These are phyloP conservation scores for Cystobasidium pallidum DNA, from an alignment of 1,284 basidiomycete genomes.

Conservation along the genomic window DNA sequence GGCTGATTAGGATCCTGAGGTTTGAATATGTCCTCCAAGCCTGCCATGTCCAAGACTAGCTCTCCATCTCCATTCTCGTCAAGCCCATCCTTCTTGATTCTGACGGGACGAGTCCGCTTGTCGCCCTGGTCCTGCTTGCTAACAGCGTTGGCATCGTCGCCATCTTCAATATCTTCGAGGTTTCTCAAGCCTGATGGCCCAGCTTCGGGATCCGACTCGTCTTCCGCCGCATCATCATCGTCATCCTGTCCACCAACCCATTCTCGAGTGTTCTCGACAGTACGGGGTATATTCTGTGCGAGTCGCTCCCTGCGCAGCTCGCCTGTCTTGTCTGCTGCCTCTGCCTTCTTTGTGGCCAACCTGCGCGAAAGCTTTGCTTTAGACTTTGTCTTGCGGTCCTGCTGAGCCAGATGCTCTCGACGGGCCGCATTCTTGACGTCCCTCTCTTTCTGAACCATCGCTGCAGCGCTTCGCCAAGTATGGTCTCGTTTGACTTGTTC, in stretches of 20 bases:
- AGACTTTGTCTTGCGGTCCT: slow-evolving; percentile 36
- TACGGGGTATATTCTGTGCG: slow-evolving; percentile 62
- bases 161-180: slow-evolving; percentile 70
- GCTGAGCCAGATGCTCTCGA: slow-evolving; percentile 39
- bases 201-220: slow-evolving; percentile 50
- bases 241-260: slow-evolving; percentile 65
- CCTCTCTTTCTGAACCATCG: slow-evolving; percentile 16
- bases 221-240: slow-evolving; percentile 20
- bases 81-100: slow-evolving; percentile 51
- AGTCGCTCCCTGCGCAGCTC: slow-evolving; percentile 31
- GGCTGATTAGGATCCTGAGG: slow-evolving; percentile 61
- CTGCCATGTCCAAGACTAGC: slow-evolving; percentile 51
- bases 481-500: too few species aligned
- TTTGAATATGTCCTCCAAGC: slow-evolving; percentile 53
- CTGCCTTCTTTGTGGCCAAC: slow-evolving; percentile 46
- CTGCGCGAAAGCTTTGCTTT: slow-evolving; percentile 42
- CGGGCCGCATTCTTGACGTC: slow-evolving; percentile 42
- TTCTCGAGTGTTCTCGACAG: slow-evolving; percentile 90
- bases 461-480: background rate
- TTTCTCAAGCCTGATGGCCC: slow-evolving; percentile 62
- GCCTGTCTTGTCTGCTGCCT: slow-evolving; percentile 37
- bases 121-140: slow-evolving; percentile 42
- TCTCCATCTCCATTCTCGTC: slow-evolving; percentile 49
- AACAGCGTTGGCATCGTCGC: slow-evolving; percentile 61
- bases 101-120: slow-evolving; percentile 50